phyloP scores from a whole-genome alignment of 331 rosid genomes.

The Quercus lobata region DNA sequence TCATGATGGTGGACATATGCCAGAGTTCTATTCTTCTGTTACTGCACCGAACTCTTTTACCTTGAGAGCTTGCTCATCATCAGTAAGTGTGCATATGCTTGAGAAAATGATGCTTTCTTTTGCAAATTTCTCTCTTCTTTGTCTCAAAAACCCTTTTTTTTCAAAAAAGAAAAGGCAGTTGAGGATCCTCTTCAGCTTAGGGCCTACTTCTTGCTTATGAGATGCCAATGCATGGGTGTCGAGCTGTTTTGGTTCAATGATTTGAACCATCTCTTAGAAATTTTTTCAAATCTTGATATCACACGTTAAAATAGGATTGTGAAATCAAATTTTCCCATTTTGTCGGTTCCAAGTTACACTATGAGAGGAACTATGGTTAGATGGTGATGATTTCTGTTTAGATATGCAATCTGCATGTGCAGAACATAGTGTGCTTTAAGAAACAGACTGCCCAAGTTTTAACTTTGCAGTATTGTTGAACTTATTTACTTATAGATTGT shows the following conservation, averaged over 20 bases:
- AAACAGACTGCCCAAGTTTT: neutral
- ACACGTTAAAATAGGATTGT: neutral
- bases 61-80: slow-evolving; percentile 69
- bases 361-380: neutral
- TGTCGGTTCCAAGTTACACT: neutral
- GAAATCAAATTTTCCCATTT: neutral
- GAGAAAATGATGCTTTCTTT: neutral
- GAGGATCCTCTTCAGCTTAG: neutral
- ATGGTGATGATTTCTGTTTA: neutral
- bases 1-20: slow-evolving; percentile 24
- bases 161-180: neutral
- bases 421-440: neutral
- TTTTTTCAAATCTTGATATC: neutral
- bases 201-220: neutral
- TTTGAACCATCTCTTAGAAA: neutral
- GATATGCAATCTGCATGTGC: neutral
- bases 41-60: slow-evolving; percentile 22
- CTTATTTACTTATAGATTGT: neutral
- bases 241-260: neutral
- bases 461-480: neutral
- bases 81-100: slow-evolving; percentile 33
- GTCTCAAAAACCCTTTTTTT: neutral
- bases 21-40: slow-evolving; percentile 26
- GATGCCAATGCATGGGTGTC: neutral
- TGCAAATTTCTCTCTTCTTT: neutral